phyloP scores from a whole-genome alignment of 345 rosid species.

The Angophora floribunda region DNA sequence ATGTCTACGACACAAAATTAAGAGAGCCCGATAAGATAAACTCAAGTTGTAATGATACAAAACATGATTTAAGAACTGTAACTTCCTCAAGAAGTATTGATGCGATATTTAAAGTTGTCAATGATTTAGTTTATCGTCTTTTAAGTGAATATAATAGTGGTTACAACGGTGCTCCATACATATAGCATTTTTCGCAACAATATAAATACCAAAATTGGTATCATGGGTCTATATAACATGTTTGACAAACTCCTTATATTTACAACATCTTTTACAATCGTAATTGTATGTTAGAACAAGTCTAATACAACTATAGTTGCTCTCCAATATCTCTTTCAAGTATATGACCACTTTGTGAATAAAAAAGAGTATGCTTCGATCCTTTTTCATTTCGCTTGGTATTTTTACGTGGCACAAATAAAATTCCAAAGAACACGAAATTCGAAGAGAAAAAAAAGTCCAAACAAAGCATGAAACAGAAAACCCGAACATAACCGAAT shows the following conservation, averaged over 20 bases:
- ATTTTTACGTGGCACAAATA: not conserved
- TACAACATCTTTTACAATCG: not conserved
- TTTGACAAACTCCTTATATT: not conserved
- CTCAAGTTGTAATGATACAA: not conserved
- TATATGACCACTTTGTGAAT: not conserved
- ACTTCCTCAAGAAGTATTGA: rapidly evolving
- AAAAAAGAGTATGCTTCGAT: not conserved
- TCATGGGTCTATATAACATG: not conserved
- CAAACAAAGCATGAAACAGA: not conserved
- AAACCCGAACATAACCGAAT: not conserved
- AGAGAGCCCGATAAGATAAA: rapidly evolving
- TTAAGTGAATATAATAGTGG: not conserved
- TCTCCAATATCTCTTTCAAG: not conserved
- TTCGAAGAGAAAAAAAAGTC: not conserved
- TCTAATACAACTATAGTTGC: rapidly evolving
- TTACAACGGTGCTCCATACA: not conserved
- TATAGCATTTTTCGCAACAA: rapidly evolving
- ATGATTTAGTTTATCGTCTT: not conserved
- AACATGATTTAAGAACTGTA: not conserved
- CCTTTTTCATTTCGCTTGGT: not conserved
- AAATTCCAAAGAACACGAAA: not conserved
- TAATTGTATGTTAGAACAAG: not conserved
- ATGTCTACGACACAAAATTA: not conserved
- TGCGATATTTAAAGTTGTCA: not conserved
- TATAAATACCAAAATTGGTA: not conserved